These are phyloP conservation scores for Berberis thunbergii DNA, from an alignment of 164 flowering plant species.

Conservation along the genomic window DNA sequence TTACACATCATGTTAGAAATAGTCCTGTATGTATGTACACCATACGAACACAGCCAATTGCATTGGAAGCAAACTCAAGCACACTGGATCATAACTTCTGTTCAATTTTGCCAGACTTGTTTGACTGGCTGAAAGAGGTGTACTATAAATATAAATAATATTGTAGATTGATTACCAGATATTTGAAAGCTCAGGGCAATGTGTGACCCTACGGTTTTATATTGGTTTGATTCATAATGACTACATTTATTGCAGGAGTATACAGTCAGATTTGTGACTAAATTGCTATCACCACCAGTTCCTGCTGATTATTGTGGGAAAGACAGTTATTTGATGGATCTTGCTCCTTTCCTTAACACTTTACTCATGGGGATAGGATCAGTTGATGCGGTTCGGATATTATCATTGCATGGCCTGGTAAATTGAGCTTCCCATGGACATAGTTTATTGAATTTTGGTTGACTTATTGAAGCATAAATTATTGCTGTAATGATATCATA, in stretches of 20 bases:
- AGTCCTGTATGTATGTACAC: no score
- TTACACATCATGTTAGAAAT: no score
- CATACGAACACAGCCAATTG: no score
- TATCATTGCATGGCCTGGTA: constrained; percentile 93
- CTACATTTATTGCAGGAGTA: constrained; percentile 61
- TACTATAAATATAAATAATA: no score
- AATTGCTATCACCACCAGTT: constrained; percentile 72
- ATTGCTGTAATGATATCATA: not conserved
- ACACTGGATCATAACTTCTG: no score
- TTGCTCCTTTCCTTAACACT: constrained; percentile 71
- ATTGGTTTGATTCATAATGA: no score
- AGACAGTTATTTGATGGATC: constrained; percentile 69
- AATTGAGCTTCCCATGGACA: constrained; percentile 15
- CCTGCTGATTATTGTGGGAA: constrained; percentile 55
- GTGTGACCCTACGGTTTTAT: no score
- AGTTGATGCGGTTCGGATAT: constrained; percentile 75
- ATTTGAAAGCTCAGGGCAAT: no score
- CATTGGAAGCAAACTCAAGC: no score
- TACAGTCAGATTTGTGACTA: constrained; percentile 54
- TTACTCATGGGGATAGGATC: constrained; percentile 75
- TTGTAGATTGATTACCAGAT: no score
- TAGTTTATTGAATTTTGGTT: not conserved
- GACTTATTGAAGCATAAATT: not conserved
- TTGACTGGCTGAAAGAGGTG: no score
- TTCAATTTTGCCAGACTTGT: no score